Evolutionary conservation across 768 basidiomycete species (phyloP).

Genomic region (Steccherinum ochraceum): DNA sequence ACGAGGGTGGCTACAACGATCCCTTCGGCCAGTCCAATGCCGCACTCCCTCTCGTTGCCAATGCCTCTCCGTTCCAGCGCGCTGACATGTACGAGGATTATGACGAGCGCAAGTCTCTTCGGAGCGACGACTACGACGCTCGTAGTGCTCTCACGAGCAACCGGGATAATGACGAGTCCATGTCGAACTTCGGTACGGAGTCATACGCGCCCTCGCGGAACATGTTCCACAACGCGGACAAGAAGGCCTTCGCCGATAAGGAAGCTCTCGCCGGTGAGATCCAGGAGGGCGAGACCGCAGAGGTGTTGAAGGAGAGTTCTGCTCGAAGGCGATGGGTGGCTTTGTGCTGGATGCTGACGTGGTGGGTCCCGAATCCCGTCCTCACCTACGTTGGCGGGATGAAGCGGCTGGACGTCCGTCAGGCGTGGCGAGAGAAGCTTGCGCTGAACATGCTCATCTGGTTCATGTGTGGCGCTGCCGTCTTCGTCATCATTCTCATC

Average conservation of each 20-base stretch:
- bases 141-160: conserved; percentile 73
- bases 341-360: conserved; percentile 86
- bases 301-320: conserved; percentile 77
- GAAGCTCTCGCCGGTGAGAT: conserved; percentile 82
- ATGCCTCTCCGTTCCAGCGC: conserved; percentile 79
- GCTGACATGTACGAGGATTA: conserved; percentile 72
- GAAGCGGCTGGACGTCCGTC: conserved; percentile 90
- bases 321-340: conserved; percentile 84
- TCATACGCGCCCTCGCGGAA: conserved; percentile 92
- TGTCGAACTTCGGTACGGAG: conserved; percentile 83
- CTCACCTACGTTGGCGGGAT: conserved; percentile 76
- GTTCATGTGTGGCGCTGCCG: conserved; percentile 82
- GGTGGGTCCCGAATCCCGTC: conserved; percentile 76
- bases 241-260: conserved; percentile 63
- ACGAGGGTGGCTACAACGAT: conserved; percentile 41
- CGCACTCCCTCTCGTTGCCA: conserved; percentile 75
- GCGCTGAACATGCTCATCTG: conserved; percentile 94
- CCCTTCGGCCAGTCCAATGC: conserved; percentile 56
- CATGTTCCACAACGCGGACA: conserved; percentile 88
- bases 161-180: conserved; percentile 65
- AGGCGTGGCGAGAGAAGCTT: conserved; percentile 97
- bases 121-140: conserved; percentile 75
- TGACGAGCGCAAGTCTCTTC: conserved; percentile 67
- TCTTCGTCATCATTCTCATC: conserved; percentile 90
- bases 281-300: conserved; percentile 82